Conservation (phyloP, 2,329 filamentous ascomycete species). For the Cytospora schulzeri region DNA sequence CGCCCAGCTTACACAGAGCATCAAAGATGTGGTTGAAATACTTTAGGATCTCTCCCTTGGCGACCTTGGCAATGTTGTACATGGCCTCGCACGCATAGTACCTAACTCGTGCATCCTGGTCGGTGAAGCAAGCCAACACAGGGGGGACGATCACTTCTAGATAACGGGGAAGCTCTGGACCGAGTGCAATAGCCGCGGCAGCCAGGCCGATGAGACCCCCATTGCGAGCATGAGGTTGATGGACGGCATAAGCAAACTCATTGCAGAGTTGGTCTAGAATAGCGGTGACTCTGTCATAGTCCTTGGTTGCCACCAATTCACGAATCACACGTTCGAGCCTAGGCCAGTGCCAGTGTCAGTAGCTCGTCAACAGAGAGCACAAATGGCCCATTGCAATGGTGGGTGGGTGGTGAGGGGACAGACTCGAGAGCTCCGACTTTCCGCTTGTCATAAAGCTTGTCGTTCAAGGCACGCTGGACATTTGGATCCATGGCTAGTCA, state of each 20-base stretch:
- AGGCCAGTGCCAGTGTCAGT: slow-evolving; percentile 23
- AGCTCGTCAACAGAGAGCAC: background rate
- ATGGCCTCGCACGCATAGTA: slow-evolving; percentile 99
- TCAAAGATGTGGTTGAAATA: slow-evolving; percentile 99
- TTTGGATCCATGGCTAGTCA: slow-evolving; percentile 72
- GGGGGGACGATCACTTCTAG: slow-evolving; percentile 93
- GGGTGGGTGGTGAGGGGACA: slow-evolving; percentile 38
- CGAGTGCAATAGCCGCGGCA: slow-evolving; percentile 92
- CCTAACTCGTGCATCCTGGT: slow-evolving; percentile 94
- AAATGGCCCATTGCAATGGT: background rate
- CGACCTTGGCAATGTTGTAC: slow-evolving; percentile 99
- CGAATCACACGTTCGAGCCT: slow-evolving; percentile 91
- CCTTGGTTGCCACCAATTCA: slow-evolving; percentile 74
- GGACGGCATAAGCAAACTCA: slow-evolving; percentile 95
- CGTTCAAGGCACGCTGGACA: slow-evolving; percentile 88
- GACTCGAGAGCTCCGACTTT: slow-evolving; percentile 97
- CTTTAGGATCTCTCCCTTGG: slow-evolving; percentile 92
- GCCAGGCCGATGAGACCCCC: slow-evolving; percentile 94
- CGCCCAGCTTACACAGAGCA: slow-evolving; percentile 94
- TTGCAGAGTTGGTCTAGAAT: slow-evolving; percentile 96
- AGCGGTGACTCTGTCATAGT: slow-evolving; percentile 78
- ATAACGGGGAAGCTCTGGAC: slow-evolving; percentile 86
- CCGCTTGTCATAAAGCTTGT: slow-evolving; percentile 98
- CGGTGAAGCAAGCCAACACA: slow-evolving; percentile 94
- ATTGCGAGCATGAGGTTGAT: slow-evolving; percentile 95